Evolutionary conservation across 495 filamentous ascomycete species (phyloP), one percentile per base, ranked within the genome.

Genomic region (Endocarpon pusillum): DNA sequence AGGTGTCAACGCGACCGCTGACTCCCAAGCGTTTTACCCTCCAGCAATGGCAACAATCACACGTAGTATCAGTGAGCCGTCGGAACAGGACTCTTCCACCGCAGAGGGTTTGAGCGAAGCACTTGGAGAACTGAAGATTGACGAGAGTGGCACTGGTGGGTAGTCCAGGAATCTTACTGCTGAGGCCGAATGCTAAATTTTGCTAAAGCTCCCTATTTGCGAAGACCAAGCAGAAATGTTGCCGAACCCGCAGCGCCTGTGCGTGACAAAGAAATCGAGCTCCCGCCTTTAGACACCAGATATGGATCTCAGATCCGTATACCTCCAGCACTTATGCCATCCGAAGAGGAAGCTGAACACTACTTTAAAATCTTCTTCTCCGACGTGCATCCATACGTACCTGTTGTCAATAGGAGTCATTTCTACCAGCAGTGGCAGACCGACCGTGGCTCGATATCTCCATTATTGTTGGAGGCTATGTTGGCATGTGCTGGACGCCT

Each of bases 331-430:
- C 67, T 96, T 42, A 94, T 96, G 85, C 89, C 89, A 4, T 67
- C 76, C 8, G 84, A 94, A 20, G 75, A 81, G 31, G 81, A 79
- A 34, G 77, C 79, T 16, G 58, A 83, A 55, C 64, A 80, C 21
- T 91, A 86, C 49, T 93, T 99, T 53, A 75, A 89, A 24, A 78
- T 93, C 26, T 99, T 84, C 45, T 99, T 99, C 46, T 61, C 66
- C 34, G 73, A 94, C 42, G 81, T 94, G 21, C 89, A 99, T 43
- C 87, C 91, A 5, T 99, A 94, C 47, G 75, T 92, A n/a, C 89
- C 89, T 0, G 82, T 99, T 1, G 56, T 96, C 36, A 87, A 92
- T 52, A 77, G 83, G 44, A 53, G 69, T 11, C 70, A 78, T 33
- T 73, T 99, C 35, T 93, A 89, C 49, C 77, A 81, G 11, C 85